Percentiles rank a stretch among this genome's conserved stretches.
Conservation (phyloP, 371 early-diverging fungal species). For the Phascolomyces articulosus region DNA sequence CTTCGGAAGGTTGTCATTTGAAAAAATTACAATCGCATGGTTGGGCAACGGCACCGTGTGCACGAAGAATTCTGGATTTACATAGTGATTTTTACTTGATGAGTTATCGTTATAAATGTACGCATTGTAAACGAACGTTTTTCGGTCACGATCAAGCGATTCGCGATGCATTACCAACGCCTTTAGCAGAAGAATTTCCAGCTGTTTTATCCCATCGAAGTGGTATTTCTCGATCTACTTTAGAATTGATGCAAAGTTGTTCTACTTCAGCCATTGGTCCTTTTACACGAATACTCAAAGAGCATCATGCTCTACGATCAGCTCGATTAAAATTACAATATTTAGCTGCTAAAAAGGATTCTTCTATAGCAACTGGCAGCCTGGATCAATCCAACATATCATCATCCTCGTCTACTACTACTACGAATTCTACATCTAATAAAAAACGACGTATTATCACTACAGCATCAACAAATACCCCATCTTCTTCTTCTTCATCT, state of each 20-base stretch:
- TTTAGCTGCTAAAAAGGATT: not conserved
- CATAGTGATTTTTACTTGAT: slow-evolving; percentile 5
- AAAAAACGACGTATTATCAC: not conserved
- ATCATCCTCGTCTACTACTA: not conserved
- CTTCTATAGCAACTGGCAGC: too few relatives aligned
- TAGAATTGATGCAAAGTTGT: slow-evolving; percentile 2
- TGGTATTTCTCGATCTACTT: not conserved
- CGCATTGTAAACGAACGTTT: not conserved
- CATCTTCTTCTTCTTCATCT: not conserved
- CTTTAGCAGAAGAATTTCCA: not conserved
- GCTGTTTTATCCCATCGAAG: slow-evolving; percentile 4
- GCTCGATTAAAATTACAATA: slow-evolving; percentile 5
- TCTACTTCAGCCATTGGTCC: not conserved
- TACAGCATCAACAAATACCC: not conserved
- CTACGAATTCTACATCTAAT: not conserved
- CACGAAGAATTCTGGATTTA: slow-evolving; percentile 4
- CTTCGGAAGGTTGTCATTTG: not conserved
- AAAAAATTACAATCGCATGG: slow-evolving; percentile 10
- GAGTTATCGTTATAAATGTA: slow-evolving; percentile 7
- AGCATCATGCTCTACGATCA: slow-evolving; percentile 2
- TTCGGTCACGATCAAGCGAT: slow-evolving; percentile 6
- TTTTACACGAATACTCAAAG: not conserved
- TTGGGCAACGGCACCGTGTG: slow-evolving; percentile 8
- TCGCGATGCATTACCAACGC: not conserved
- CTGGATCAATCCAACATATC: not conserved